These are phyloP conservation scores for Lumnitzera racemosa DNA, from an alignment of 345 rosid species.

Conservation along the genomic window DNA sequence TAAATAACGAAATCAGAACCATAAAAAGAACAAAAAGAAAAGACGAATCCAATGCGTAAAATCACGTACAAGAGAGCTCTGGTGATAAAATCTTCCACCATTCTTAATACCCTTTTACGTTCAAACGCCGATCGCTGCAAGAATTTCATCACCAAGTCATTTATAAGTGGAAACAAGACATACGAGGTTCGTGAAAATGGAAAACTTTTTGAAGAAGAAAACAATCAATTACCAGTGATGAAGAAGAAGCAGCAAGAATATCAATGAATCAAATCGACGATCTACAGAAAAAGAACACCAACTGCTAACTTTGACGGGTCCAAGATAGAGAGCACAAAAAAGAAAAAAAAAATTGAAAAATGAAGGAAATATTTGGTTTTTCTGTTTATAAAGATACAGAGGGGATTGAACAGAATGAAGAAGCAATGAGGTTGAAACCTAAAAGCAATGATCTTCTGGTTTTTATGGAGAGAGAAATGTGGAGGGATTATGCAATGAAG, in stretches of 20 bases:
- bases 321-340: no score
- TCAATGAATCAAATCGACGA: no score
- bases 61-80: conserved; percentile 13
- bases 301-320: no score
- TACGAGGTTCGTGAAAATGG: no score
- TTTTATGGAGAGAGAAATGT: neutral
- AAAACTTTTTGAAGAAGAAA: no score
- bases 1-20: neutral
- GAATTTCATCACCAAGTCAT: no score
- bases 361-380: neutral
- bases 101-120: conserved; percentile 1
- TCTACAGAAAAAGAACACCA: no score
- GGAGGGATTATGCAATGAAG: neutral
- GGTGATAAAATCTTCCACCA: conserved; percentile 20
- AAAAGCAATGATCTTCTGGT: neutral
- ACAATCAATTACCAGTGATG: no score
- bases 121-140: neutral
- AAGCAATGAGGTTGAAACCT: conserved; percentile 1
- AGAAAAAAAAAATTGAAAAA: neutral
- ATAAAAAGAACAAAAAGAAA: neutral
- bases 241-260: no score
- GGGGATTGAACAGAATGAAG: no score
- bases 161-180: no score
- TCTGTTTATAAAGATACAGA: neutral
- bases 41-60: neutral